Evolutionary conservation across 129 eudicot species (phyloP).

Genomic region (Deinandra increscens): DNA sequence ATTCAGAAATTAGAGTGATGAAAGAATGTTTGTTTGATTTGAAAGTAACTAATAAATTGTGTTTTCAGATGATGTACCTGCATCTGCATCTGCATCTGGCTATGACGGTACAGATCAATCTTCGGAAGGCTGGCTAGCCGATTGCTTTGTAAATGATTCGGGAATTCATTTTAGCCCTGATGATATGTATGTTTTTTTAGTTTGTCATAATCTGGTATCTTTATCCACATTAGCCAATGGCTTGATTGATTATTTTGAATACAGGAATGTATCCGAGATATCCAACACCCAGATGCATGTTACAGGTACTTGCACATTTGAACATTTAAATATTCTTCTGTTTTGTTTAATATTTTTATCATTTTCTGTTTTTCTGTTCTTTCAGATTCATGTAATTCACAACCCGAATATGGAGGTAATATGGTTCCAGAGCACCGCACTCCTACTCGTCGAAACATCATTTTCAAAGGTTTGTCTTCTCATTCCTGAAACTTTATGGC

Average conservation of each 20-base stretch:
- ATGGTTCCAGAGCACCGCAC: constrained; percentile 37
- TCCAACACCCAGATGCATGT: constrained; percentile 51
- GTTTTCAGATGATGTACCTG: constrained; percentile 49
- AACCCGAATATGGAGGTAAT: constrained; percentile 35
- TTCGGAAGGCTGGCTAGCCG: constrained; percentile 79
- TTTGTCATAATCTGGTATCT: not conserved
- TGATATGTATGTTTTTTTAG: constrained; percentile 51
- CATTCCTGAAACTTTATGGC: not conserved
- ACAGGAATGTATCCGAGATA: constrained; percentile 55
- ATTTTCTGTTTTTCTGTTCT: not conserved
- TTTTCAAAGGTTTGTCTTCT: constrained; percentile 60
- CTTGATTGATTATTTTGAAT: constrained; percentile 26
- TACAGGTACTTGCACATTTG: constrained; percentile 43
- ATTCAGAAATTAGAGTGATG: not conserved
- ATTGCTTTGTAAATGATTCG: constrained; percentile 65
- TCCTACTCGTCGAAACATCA: constrained; percentile 47
- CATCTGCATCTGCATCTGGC: constrained; percentile 51
- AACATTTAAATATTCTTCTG: not conserved
- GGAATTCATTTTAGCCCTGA: constrained; percentile 59
- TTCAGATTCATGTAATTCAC: constrained; percentile 52
- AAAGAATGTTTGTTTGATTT: not conserved
- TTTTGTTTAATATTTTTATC: not conserved
- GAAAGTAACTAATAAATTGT: not conserved
- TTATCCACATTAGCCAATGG: constrained; percentile 11
- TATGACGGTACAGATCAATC: constrained; percentile 52